Evolutionary conservation across 192 early-diverging fungal species (phyloP).

Genomic region (Coemansia sp.): DNA sequence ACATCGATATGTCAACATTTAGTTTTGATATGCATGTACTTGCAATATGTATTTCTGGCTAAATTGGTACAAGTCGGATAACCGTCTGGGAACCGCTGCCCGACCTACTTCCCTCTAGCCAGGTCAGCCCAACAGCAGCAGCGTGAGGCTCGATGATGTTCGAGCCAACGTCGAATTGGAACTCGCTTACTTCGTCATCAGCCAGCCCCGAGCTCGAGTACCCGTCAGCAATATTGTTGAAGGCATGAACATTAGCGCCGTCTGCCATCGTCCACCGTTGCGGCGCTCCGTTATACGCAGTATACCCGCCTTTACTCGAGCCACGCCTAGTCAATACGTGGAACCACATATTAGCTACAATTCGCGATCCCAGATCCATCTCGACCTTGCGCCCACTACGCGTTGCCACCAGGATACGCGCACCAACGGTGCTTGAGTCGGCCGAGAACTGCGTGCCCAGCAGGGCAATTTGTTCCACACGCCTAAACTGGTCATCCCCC

Average conservation of each 20-base stretch:
- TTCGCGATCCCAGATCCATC: slow-evolving; percentile 33
- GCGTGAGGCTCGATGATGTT: background rate
- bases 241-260: background rate
- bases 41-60: background rate
- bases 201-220: slow-evolving; percentile 10
- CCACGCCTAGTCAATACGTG: slow-evolving; percentile 16
- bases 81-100: slow-evolving; percentile 16
- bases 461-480: slow-evolving; percentile 3
- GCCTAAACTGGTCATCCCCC: background rate
- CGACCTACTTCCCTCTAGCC: slow-evolving; percentile 4
- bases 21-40: background rate
- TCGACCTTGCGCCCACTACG: slow-evolving; percentile 9
- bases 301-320: background rate
- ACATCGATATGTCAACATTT: background rate
- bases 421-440: background rate
- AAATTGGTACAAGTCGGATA: slow-evolving; percentile 18
- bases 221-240: slow-evolving; percentile 8
- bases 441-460: slow-evolving; percentile 5
- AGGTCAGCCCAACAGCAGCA: slow-evolving; percentile 11
- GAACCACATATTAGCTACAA: slow-evolving; percentile 29
- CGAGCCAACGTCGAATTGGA: background rate
- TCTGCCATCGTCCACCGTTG: slow-evolving; percentile 3
- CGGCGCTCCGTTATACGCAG: background rate
- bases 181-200: slow-evolving; percentile 1
- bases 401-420: background rate